Conservation (phyloP, 1,284 basidiomycete genomes). For the Moesziomyces sp. region DNA sequence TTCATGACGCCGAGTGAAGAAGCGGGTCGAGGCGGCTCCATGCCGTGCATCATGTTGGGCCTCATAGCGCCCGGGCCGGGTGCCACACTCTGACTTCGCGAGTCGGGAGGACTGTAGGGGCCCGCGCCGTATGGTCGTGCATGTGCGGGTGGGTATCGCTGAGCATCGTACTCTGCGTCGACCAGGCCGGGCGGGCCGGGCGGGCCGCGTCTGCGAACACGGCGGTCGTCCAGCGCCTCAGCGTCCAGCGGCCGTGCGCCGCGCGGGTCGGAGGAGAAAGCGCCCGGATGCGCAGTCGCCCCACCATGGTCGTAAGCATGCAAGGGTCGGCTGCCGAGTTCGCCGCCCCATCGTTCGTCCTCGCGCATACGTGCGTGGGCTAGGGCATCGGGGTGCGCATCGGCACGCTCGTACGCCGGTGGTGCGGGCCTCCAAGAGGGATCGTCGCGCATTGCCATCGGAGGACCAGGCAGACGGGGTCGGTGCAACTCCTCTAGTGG, state of each 20-base stretch:
- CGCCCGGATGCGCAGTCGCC: constrained; percentile 5
- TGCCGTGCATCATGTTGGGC: constrained; percentile 24
- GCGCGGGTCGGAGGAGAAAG: constrained; percentile 15
- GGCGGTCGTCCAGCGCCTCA: constrained; percentile 15
- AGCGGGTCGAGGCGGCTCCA: constrained; percentile 37
- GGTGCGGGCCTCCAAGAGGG: constrained; percentile 20
- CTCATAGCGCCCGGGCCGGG: constrained; percentile 13
- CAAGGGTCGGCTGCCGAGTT: constrained; percentile 15
- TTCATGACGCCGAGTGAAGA: constrained; percentile 21
- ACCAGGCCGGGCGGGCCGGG: constrained; percentile 16
- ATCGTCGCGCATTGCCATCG: constrained; percentile 12
- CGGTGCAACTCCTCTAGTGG: constrained; percentile 21
- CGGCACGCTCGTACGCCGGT: constrained; percentile 11
- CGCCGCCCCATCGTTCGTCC: constrained; percentile 27
- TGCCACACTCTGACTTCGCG: constrained; percentile 19
- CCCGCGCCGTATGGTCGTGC: constrained; percentile 19
- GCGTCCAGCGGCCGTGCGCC: constrained; percentile 13
- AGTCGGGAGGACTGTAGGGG: constrained; percentile 36
- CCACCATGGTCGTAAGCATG: constrained; percentile 16
- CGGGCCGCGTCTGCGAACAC: constrained; percentile 24
- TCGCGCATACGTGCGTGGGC: constrained; percentile 26
- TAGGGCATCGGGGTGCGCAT: constrained; percentile 14
- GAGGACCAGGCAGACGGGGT: constrained; percentile 24
- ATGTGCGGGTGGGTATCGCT: constrained; percentile 14
- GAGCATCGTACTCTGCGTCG: constrained; percentile 20